Base-by-base conservation (phyloP, 2,329 filamentous ascomycete genomes). In the Penicillium italicum region DNA sequence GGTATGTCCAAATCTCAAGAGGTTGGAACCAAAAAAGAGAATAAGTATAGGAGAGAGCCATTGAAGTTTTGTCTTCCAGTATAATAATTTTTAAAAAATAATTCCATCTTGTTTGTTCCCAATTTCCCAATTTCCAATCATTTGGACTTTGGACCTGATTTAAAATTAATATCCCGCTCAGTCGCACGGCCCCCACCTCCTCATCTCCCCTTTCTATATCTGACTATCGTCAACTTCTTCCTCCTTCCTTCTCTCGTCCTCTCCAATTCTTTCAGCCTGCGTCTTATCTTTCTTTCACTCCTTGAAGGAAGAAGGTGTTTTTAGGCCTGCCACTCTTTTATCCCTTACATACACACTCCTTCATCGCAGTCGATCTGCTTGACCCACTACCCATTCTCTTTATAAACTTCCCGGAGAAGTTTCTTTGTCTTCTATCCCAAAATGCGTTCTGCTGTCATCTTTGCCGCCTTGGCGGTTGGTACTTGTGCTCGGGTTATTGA, bases 371-470 rank as follows among this genome's bases (percentile, higher is more conserved):
- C 65, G 70, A 72, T 69, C 71, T 74, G 72, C 55, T 65, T 62
- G 59, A 64, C 49, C 48, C 48, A 14, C 43, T 22, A 5, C 45
- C 44, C 53, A 28, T 44, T 46, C 45, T 46, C 34, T 50, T 22
- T 8, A 44, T 28, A 37, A 59, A 65, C 70, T 74, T 74, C 72
- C 71, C 65, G 72, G 69, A 53, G 71, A 74, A 74, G 72, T 68
- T 58, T 58, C 53, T 58, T 59, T 60, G 72, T 64, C 69, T 69
- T 66, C 68, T 59, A 62, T 62, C 34, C 50, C 59, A 55, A 50
- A 46, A 74, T 74, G 72, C 70, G 70, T 50, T 70, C 65, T 44
- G 65, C 72, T 43, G 53, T 74, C 41, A 53, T 74, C 50, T 52
- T 75, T 44, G 66, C 68, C 49, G 72, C 71, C 44, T 59, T 75